Percentiles rank a stretch among this genome's conserved stretches.
These are phyloP conservation scores for Kalmanozyma brasiliensis DNA, from an alignment of 1,284 basidiomycete genomes.

Conservation along the genomic window DNA sequence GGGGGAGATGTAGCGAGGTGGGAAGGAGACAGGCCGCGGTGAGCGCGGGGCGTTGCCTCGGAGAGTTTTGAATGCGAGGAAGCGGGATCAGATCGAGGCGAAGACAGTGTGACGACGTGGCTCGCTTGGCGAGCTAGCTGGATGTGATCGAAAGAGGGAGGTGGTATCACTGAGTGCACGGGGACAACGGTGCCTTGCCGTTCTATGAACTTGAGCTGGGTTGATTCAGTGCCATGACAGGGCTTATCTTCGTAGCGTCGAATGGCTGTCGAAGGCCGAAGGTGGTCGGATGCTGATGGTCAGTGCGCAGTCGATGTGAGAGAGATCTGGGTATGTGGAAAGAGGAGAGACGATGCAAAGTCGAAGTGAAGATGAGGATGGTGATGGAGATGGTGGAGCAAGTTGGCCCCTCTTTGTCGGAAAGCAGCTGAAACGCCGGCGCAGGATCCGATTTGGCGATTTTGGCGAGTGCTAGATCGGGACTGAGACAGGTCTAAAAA, in stretches of 20 bases:
- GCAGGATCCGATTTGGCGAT: neutral
- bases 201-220: too few relatives aligned
- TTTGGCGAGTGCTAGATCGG: neutral
- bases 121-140: constrained; percentile 14
- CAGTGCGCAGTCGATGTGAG: too few relatives aligned
- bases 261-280: neutral
- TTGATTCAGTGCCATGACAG: too few relatives aligned
- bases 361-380: too few relatives aligned
- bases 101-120: constrained; percentile 31
- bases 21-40: constrained; percentile 28
- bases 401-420: too few relatives aligned
- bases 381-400: too few relatives aligned
- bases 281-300: neutral
- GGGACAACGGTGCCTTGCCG: too few relatives aligned
- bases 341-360: too few relatives aligned
- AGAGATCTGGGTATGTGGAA: too few relatives aligned
- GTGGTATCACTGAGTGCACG: too few relatives aligned
- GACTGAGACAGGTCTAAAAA: constrained; percentile 2
- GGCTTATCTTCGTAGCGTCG: too few relatives aligned
- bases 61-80: constrained; percentile 26
- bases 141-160: neutral
- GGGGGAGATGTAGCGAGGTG: constrained; percentile 13
- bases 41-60: constrained; percentile 24
- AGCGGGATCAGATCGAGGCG: constrained; percentile 32
- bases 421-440: constrained; percentile 12